Evolutionary conservation across 352 stramenopile species (phyloP), one percentile per base, ranked within the genome.

Genomic region (Plasmopara viticola): DNA sequence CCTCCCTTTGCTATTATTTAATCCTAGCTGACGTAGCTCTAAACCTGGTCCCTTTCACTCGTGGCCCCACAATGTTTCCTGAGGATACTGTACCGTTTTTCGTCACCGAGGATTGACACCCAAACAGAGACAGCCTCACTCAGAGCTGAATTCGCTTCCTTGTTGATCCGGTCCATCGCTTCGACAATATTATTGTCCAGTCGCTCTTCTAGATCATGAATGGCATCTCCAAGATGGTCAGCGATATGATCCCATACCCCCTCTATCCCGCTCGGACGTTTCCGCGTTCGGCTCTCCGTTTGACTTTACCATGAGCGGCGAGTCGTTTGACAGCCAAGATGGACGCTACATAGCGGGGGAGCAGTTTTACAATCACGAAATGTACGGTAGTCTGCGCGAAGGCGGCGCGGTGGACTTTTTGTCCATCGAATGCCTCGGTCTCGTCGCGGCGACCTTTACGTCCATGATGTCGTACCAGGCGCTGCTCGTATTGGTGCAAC

Each of bases 291-390:
- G 72, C 44, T 74, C 67, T 38, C 64, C 64, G 13, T 34, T 71
- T 17, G 58, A 74, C 41, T 74, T 70, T 18, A 57, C 74, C 29
- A 53, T 53, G 30, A 61, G 51, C 31, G 50, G 53, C 34, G 38
- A 41, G 33, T 76, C 61, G 13, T 72, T 72, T 53, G 64, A 76
- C 15, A 60, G 67, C 28, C 44, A 72, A 14, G 54, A 53, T 51
- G 48, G 50, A 0, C 78, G 72, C 55, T 89, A 78, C 53, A 76
- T 87, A 40, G 72, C 74, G 0, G 77, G 79, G 7, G 74, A 84
- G 42, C 70, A 86, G 56, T 84, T 85, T 50, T 87, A 85, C 64
- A 84, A 87, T 56, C 74, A 83, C 49, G 70, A 84, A 34, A 78
- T 81, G 63, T 83, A 81, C 52, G 76, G 71, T 53, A 82, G 68